phyloP scores from a whole-genome alignment of 2,329 filamentous ascomycete genomes.

The Volutella citrinella region DNA sequence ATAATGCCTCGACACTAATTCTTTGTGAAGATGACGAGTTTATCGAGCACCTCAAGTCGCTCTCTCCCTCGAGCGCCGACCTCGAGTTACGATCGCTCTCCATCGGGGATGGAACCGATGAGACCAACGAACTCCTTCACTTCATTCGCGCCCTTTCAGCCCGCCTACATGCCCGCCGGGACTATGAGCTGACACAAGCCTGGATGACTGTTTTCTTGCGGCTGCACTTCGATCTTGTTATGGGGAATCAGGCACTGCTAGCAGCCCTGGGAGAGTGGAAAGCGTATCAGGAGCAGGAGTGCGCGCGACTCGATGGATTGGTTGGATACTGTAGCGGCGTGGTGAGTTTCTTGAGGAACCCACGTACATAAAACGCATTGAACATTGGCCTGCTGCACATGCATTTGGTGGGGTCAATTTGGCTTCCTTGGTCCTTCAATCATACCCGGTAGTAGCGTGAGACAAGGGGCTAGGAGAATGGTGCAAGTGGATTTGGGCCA shows the following conservation, averaged over 20 bases:
- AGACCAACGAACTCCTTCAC: slow-evolving; percentile 67
- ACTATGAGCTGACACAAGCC: slow-evolving; percentile 92
- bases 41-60: slow-evolving; percentile 72
- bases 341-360: slow-evolving; percentile 72
- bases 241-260: slow-evolving; percentile 51
- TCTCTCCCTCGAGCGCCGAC: slow-evolving; percentile 83
- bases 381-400: slow-evolving; percentile 3
- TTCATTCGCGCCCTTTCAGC: slow-evolving; percentile 81
- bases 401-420: too few relatives aligned
- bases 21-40: slow-evolving; percentile 56
- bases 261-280: slow-evolving; percentile 67
- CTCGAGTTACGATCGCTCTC: slow-evolving; percentile 83
- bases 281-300: slow-evolving; percentile 67
- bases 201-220: slow-evolving; percentile 96
- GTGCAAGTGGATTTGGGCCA: too few relatives aligned
- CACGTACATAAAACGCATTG: slow-evolving; percentile 41
- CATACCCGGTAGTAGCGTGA: too few relatives aligned
- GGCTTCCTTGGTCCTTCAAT: too few relatives aligned
- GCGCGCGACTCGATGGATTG: slow-evolving; percentile 66
- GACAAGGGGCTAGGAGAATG: too few relatives aligned
- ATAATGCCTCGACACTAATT: slow-evolving; percentile 20
- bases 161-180: slow-evolving; percentile 64
- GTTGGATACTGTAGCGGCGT: slow-evolving; percentile 89
- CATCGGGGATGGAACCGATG: slow-evolving; percentile 39
- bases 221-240: slow-evolving; percentile 64